Evolutionary conservation across 805 yeast species (phyloP).

Genomic region (Candida nemodendra): DNA sequence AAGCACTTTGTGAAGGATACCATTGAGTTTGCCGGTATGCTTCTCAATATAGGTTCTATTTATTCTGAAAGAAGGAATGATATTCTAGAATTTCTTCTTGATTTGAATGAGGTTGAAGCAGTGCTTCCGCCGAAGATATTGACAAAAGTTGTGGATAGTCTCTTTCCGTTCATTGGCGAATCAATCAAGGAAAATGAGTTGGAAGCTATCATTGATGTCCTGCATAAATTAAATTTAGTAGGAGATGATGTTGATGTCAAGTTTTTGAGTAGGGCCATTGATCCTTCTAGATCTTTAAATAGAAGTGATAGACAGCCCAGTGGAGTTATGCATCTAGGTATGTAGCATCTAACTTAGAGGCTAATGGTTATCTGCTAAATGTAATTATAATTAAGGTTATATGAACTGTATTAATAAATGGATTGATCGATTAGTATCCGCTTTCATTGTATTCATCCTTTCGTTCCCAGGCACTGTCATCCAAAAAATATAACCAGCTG

Average conservation of each 20-base stretch:
- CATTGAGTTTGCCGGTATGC: constrained; percentile 15
- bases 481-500: constrained; percentile 84
- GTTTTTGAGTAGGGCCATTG: neutral
- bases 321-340: no score
- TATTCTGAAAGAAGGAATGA: constrained; percentile 18
- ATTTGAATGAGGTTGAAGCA: constrained; percentile 20
- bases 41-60: constrained; percentile 21
- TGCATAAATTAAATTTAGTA: constrained; percentile 7
- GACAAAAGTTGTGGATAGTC: constrained; percentile 18
- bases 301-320: no score
- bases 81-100: constrained; percentile 23
- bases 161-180: constrained; percentile 17
- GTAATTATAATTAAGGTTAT: no score
- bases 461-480: constrained; percentile 63
- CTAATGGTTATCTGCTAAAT: no score
- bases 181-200: constrained; percentile 8
- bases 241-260: constrained; percentile 1
- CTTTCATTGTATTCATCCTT: constrained; percentile 8
- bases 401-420: neutral
- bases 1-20: constrained; percentile 13
- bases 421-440: neutral
- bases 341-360: no score
- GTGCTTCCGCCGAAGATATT: constrained; percentile 12
- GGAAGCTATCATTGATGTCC: constrained; percentile 7
- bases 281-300: neutral